Base-by-base conservation (phyloP, 2,329 filamentous ascomycete species). In the Xenoacremonium recifei region DNA sequence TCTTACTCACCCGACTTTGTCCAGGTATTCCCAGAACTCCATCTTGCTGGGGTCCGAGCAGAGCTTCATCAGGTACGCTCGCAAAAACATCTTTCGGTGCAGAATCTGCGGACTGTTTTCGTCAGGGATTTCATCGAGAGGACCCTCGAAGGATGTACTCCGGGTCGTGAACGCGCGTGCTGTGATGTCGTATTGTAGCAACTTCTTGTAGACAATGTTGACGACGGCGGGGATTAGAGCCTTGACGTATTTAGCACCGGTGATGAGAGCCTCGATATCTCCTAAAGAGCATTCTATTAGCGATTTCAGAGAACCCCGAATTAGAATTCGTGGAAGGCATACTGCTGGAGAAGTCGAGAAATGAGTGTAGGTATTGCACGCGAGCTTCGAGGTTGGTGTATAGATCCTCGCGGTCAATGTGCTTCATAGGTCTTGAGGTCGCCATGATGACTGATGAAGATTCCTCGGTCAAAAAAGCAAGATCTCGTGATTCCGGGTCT, bases 171-270 rank as follows among this genome's bases (percentile, higher is more conserved):
- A 89, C 12, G 86, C 85, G 39, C 85, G 79, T 2, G 88, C 86
- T 4, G 88, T 93, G 62, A 92, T 88, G 60, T 92, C 88, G 65
- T 87, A 88, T 57, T 83, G 79, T 10, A 92, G 72, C 1, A 93
- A 76, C 61, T 92, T 92, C 59, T 83, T 82, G 71, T 92, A 93
- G 23, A 92, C 85, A 46, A 90, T 87, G 65, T 91, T 89, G 58
- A 92, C 87, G 17, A 93, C 78, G 34, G 87, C 84, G 1, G 89
- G 89, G 49, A 92, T 89, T 21, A 92, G 77, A n/a, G 84, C 80
- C 57, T 85, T 86, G 69, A 90, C 84, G 67, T 89, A 89, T 63
- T 89, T 89, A 45, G 80, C 73, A 48, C 85, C 86, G 3, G 74
- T 71, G 12, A 79, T 73, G 27, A 91, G 75, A 29, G 85, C 85